Percentiles rank a stretch among this genome's conserved stretches.
Evolutionary conservation across 495 filamentous ascomycete species (phyloP).

Genomic region (Xylaria acuta): DNA sequence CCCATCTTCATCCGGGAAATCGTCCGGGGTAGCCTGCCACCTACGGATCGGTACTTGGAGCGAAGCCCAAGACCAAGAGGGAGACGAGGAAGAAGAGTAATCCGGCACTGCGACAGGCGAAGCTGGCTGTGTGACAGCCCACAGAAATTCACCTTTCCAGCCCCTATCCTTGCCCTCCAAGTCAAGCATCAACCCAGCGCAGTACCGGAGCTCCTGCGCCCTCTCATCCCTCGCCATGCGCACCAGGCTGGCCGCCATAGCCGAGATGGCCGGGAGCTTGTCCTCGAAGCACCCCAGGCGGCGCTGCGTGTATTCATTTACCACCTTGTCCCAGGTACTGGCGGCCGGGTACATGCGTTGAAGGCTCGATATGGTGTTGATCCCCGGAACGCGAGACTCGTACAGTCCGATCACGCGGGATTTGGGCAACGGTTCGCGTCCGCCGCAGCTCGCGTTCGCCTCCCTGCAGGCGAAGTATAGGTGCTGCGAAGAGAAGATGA

Average conservation of each 20-base stretch:
- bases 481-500: slow-evolving; percentile 32
- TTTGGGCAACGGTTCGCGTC: slow-evolving; percentile 18
- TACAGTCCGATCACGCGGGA: slow-evolving; percentile 24
- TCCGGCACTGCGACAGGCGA: neutral
- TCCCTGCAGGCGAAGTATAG: slow-evolving; percentile 31
- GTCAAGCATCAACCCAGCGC: slow-evolving; percentile 28
- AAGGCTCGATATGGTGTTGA: slow-evolving; percentile 27
- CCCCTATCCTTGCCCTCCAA: slow-evolving; percentile 21
- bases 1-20: neutral
- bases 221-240: slow-evolving; percentile 23
- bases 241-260: slow-evolving; percentile 29
- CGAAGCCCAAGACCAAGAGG: slow-evolving; percentile 22
- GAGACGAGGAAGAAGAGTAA: neutral
- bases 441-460: slow-evolving; percentile 30
- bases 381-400: slow-evolving; percentile 22
- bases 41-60: neutral
- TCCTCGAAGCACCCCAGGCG: slow-evolving; percentile 23
- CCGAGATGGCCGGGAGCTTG: slow-evolving; percentile 34
- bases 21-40: neutral
- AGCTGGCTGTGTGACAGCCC: slow-evolving; percentile 20
- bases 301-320: slow-evolving; percentile 27
- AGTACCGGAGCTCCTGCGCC: slow-evolving; percentile 26
- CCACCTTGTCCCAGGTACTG: slow-evolving; percentile 24
- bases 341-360: slow-evolving; percentile 19
- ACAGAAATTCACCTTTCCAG: slow-evolving; percentile 30